Base-by-base conservation (phyloP, 2,329 filamentous ascomycete genomes). In the Pseudogymnoascus sp. region DNA sequence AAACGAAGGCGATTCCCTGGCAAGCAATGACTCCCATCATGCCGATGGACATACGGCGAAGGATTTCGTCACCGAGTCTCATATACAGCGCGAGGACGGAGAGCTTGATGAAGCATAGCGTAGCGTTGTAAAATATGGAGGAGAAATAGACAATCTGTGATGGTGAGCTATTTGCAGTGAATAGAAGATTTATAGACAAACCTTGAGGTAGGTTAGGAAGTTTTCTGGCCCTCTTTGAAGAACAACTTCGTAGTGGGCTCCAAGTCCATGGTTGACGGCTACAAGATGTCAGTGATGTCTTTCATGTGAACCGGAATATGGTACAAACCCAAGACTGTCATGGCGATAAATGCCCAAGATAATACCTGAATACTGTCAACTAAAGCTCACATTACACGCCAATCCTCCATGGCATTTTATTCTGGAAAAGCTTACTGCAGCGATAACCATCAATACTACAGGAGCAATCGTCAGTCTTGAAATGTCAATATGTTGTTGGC, bases 21-120 rank as follows among this genome's bases (percentile, higher is more conserved):
- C 70, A 71, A n/a, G 65, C 61, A 4, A 80, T 72, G 16, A 81
- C 69, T 8, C 61, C 73, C 23, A 78, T 69, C 74, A 80, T 78
- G 60, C 72, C 41, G 16, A 73, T 69, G 12, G 76, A 72, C 7
- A 77, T 61, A 2, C 69, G 69, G 3, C 70, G 73, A 19, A 79
- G 73, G 11, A 43, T 66, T 3, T 68, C 69, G 64, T 78, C 76
- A 26, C 76, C 76, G 4, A 79, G 72, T 5, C 77, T 74, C 62
- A 73, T 75, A 67, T 80, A 80, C 37, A 80, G 74, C 23, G 74
- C 73, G 19, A 80, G 72, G 2, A 78, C 76, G 1, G 78, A 80
- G 29, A 76, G 72, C 67, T 81, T 81, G 69, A 80, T 72, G 67
- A 80, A 79, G 45, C 45, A 55, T 2, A 55, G 29, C 45, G 45